Base-by-base conservation (phyloP, 352 stramenopile genomes). In the Globisporangium apiculatum region DNA sequence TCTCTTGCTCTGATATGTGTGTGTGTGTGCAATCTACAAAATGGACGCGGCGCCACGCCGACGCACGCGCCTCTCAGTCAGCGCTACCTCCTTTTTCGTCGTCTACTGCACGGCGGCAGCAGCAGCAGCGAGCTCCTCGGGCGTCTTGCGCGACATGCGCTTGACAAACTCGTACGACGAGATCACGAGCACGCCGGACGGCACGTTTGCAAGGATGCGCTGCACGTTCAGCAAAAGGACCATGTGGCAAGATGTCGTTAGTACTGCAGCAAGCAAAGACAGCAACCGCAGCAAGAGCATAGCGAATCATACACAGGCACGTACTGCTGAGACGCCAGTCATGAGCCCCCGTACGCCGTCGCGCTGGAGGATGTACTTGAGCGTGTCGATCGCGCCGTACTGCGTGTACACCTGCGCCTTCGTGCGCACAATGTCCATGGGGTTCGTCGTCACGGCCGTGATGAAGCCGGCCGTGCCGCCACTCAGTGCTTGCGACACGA, bases 151-250 rank as follows among this genome's bases (percentile, higher is more conserved):
- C 24, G 81, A 90, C 66, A 90, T 76, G 57, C 86, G 83, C 75
- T 96, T 96, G 53, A 96, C 82, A 51, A 95, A 89, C 69, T 96
- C 87, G 68, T 96, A 96, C 24, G 87, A 91, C 12, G 87, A 85
- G 53, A 96, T 82, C 64, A 96, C 75, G 38, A 96, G 72, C 49
- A 94, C 73, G 18, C 87, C 87, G 1, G 84, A 94, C 41, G 87
- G 87, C 1, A 80, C 85, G 71, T 91, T 92, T 3, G 83, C 75
- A 46, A 93, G 68, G 48, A 96, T 64, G 7, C 85, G 83, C 85
- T 95, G 51, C 48, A 61, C 9, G 48, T 31, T 31, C 24, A 31
- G 24, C 24, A 31, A 31, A 31, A 31, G 24, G 24, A 31, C 24
- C 24, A 31, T 31, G 24, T 31, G 24, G 24, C 24, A 31, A 31